These are phyloP conservation scores for Talaromyces wortmannii DNA, from an alignment of 495 filamentous ascomycete genomes.

Conservation along the genomic window DNA sequence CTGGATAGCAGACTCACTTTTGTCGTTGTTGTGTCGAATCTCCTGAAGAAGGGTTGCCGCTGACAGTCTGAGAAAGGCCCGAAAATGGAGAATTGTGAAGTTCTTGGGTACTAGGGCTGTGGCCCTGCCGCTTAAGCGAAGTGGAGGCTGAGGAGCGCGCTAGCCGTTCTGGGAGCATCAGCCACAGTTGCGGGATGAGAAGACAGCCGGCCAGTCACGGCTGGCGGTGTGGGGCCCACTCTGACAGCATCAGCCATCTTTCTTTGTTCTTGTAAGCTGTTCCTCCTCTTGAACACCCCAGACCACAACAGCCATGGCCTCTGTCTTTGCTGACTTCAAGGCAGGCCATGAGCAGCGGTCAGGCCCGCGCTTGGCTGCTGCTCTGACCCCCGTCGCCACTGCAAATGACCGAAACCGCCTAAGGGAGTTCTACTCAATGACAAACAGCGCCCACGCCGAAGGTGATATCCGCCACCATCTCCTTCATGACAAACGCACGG, in stretches of 20 bases:
- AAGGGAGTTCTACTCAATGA: slow-evolving; percentile 49
- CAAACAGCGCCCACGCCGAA: slow-evolving; percentile 51
- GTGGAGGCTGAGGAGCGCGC: slow-evolving; percentile 17
- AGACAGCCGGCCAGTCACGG: slow-evolving; percentile 1
- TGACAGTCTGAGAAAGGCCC: slow-evolving; percentile 25
- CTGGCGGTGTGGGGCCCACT: neutral
- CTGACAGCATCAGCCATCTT: too few species aligned
- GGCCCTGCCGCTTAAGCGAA: slow-evolving; percentile 43
- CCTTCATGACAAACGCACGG: slow-evolving; percentile 43
- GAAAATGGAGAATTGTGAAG: slow-evolving; percentile 41
- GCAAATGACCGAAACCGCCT: slow-evolving; percentile 50
- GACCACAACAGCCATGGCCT: slow-evolving; percentile 46
- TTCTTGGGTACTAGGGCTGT: slow-evolving; percentile 41
- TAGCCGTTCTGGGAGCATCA: slow-evolving; percentile 16
- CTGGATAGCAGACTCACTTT: slow-evolving; percentile 26
- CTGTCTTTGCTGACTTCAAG: slow-evolving; percentile 54
- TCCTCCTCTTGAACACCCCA: too few species aligned
- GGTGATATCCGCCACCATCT: slow-evolving; percentile 56
- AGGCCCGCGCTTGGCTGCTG: slow-evolving; percentile 60
- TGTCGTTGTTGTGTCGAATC: slow-evolving; percentile 48
- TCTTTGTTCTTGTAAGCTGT: too few species aligned
- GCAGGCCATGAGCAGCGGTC: slow-evolving; percentile 45
- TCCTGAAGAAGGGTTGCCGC: slow-evolving; percentile 26
- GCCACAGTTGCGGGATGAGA: slow-evolving; percentile 8
- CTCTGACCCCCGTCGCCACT: slow-evolving; percentile 60